Conservation (phyloP, 2,329 filamentous ascomycete genomes). For the Claviceps citrina region DNA sequence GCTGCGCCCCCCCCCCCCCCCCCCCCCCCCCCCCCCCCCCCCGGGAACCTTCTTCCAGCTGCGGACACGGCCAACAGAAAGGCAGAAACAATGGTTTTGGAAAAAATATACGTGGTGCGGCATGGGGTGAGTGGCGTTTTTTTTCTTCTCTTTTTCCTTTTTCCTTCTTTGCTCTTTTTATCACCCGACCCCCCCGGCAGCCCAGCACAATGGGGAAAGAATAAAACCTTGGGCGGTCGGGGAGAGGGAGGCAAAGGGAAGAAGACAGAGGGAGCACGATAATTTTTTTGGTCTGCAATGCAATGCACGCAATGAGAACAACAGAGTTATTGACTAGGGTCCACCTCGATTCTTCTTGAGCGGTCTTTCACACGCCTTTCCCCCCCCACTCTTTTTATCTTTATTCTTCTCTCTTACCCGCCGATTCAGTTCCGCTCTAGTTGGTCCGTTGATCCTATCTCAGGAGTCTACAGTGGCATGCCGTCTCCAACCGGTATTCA, state of each 20-base stretch:
- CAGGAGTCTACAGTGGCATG: slow-evolving; percentile 62
- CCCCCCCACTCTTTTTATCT: too few species aligned
- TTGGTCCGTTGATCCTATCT: slow-evolving; percentile 70
- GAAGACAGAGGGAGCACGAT: not conserved
- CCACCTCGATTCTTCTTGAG: not conserved
- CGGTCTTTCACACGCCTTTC: too few species aligned
- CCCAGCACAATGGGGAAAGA: slow-evolving; percentile 3
- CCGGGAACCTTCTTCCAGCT: not conserved
- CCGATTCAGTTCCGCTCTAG: slow-evolving; percentile 63
- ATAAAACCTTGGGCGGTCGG: too few species aligned
- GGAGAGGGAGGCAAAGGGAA: not conserved
- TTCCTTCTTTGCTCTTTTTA: not conserved
- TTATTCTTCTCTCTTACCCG: not conserved
- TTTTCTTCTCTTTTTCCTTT: not conserved
- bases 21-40: too few species aligned
- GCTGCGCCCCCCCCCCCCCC: too few species aligned
- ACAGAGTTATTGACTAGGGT: not conserved
- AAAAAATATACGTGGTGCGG: slow-evolving; percentile 58
- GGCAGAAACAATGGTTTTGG: slow-evolving; percentile 38
- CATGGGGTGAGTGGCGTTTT: slow-evolving; percentile 48
- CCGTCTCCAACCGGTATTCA: slow-evolving; percentile 76
- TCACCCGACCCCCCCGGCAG: not conserved
- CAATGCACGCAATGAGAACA: not conserved
- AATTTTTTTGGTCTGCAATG: slow-evolving; percentile 4
- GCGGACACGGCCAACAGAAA: not conserved